Evolutionary conservation across 495 filamentous ascomycete genomes (phyloP), one percentile per base, ranked within the genome.

Genomic region (Aspergillus funiculosus): DNA sequence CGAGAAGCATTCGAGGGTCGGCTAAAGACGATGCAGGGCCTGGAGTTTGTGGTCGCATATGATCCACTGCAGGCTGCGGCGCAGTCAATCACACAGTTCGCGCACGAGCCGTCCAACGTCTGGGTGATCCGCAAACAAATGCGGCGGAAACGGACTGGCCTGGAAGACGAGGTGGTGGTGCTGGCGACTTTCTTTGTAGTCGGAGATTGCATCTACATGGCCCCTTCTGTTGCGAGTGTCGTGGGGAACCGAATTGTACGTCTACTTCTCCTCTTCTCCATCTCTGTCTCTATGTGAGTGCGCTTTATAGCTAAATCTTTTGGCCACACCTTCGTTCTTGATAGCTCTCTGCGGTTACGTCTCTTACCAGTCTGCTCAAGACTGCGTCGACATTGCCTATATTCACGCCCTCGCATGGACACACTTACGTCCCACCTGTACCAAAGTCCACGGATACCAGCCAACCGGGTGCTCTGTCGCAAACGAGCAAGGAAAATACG

Each of bases 61-160:
- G 83, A 86, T 50, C 85, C 85, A 4, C 53, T 73, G 25, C 67
- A 72, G 54, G 80, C 81, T 28, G 81, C 84, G 26, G 80, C 76
- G 24, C 74, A 76, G 1, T 76, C 80, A 0, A 77, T 76, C 26
- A 82, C 78, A 4, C 79, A 75, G 2, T 67, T 69, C 26, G 73
- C 74, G 11, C 61, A 62, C 27, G 66, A 75, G 29, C 61, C 69
- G 4, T 79, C 74, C 13, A 87, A 88, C 15, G 76, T 95, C 15
- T 98, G 88, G 88, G 85, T 94, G 1, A 87, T 98, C 45, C 82
- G 88, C 54, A 94, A 94, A 71, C 92, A 97, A 64, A 80, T 75
- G 15, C 74, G 89, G 35, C 74, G 78, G 36, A 79, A 78, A 71
- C 46, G 72, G 60, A 50, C 67, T 60, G 51, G 76, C 46, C 43